Evolutionary conservation across 805 yeast species (phyloP), one percentile per base, ranked within the genome.

Genomic region (Lipomyces mesembrius): DNA sequence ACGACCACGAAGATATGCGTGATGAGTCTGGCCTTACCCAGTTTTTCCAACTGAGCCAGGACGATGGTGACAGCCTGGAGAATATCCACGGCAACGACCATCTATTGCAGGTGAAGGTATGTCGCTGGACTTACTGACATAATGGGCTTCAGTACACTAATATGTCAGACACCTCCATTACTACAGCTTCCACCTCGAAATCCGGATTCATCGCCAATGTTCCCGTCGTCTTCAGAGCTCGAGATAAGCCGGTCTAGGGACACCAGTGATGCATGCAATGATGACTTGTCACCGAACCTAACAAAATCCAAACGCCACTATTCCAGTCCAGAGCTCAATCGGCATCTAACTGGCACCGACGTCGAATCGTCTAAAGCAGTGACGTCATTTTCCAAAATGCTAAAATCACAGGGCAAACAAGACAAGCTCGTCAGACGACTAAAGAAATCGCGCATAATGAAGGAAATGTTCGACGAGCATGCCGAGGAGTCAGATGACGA

Each of bases 401-500:
- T 59, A 8, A 54, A 55, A 22, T 37, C 62, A 6, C 64, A 65
- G 49, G 51, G 58, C 22, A 34, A 39, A 37, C 54, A 53, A 11
- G 32, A 27, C 27, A 34, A 52, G 22, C 14, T 51, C 59, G 75
- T 72, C 46, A 59, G 63, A 22, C 71, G 73, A 51, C 67, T 72
- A 57, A 72, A 65, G 49, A 73, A 76, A 61, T 83, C 79, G 64
- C 73, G 79, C 68, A 90, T 86, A 68, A 77, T 88, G 80, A 89
- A 84, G 68, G 79, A 83, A 35, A 83, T 91, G 62, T 81, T 90
- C 75, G 94, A 91, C 73, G 88, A 89, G 59, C 95, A 90, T 79
- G 96, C 96, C 56, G 92, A 85, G 72, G 96, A 91, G 79, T 89
- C 95, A 49, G 96, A 91, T 67, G 96, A 91, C 80, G 96, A 91